Evolutionary conservation across 2,329 filamentous ascomycete genomes (phyloP).

Genomic region (Trichoderma pleuroti): DNA sequence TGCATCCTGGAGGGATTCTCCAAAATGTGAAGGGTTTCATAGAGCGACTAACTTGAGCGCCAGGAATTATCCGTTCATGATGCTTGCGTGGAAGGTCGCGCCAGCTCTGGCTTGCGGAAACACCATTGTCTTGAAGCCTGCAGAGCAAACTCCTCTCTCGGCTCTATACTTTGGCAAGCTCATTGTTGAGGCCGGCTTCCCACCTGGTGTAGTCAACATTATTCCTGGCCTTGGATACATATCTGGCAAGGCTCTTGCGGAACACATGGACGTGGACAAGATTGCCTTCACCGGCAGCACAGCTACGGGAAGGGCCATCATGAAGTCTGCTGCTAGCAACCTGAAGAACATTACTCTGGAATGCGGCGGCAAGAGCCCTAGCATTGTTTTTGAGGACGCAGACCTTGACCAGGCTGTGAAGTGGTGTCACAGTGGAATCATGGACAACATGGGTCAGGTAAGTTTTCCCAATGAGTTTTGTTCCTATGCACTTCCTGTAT

Average conservation of each 20-base stretch:
- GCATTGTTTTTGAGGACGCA: slow-evolving; percentile 14
- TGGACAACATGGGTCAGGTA: slow-evolving; percentile 56
- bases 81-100: slow-evolving; percentile 73
- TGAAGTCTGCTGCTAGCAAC: slow-evolving; percentile 73
- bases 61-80: slow-evolving; percentile 70
- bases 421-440: slow-evolving; percentile 34
- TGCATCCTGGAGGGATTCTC: neutral
- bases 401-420: slow-evolving; percentile 13
- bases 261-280: slow-evolving; percentile 15
- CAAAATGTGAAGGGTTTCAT: accelerated
- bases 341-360: slow-evolving; percentile 74
- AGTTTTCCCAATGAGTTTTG: slow-evolving; percentile 36
- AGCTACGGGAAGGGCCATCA: slow-evolving; percentile 43
- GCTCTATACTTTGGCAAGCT: slow-evolving; percentile 13
- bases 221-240: slow-evolving; percentile 8
- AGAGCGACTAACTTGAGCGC: neutral
- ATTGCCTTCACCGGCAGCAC: slow-evolving; percentile 17
- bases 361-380: slow-evolving; percentile 59
- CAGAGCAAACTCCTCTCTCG: slow-evolving; percentile 57
- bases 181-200: slow-evolving; percentile 5
- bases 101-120: slow-evolving; percentile 66
- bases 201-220: slow-evolving; percentile 16
- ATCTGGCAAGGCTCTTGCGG: slow-evolving; percentile 6
- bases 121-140: slow-evolving; percentile 65
- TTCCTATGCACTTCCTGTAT: neutral